Percentiles rank a stretch among this genome's conserved stretches.
Conservation (phyloP, 176 grass and related monocot species). For the Avena atlantica region DNA sequence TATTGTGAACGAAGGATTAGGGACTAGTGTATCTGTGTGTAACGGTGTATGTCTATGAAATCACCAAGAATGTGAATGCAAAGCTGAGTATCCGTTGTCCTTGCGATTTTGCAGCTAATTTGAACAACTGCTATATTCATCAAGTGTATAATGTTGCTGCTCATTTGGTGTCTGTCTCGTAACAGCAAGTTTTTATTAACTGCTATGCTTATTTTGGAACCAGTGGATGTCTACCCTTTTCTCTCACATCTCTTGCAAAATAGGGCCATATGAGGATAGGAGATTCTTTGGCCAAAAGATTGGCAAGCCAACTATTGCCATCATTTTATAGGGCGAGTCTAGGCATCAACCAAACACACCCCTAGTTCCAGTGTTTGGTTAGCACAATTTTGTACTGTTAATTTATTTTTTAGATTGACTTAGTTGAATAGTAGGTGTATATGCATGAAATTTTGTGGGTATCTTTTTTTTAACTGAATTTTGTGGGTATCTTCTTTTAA, state of each 20-base stretch:
- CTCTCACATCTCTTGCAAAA: not conserved
- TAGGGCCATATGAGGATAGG: not conserved
- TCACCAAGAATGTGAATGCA: slow-evolving; percentile 1
- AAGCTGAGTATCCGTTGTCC: slow-evolving; percentile 17
- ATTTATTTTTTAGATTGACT: not conserved
- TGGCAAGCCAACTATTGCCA: not conserved
- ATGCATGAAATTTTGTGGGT: slow-evolving; percentile 20
- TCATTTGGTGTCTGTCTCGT: slow-evolving; percentile 1
- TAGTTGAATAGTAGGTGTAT: not conserved
- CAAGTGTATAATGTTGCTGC: not conserved
- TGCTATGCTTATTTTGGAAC: slow-evolving; percentile 27
- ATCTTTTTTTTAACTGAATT: not conserved
- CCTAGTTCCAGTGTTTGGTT: not conserved
- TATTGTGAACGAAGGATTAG: not conserved
- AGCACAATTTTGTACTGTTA: not conserved
- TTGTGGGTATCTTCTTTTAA: not conserved
- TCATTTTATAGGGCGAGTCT: not conserved
- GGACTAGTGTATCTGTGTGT: not conserved
- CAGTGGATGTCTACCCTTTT: not conserved
- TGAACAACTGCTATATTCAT: slow-evolving; percentile 9
- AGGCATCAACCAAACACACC: slow-evolving; percentile 1
- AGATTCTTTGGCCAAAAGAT: not conserved
- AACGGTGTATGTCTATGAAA: not conserved
- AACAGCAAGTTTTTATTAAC: not conserved
- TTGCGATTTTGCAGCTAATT: slow-evolving; percentile 7